Conservation (phyloP, 2,329 filamentous ascomycete species). For the Dactylonectria estremocensis region DNA sequence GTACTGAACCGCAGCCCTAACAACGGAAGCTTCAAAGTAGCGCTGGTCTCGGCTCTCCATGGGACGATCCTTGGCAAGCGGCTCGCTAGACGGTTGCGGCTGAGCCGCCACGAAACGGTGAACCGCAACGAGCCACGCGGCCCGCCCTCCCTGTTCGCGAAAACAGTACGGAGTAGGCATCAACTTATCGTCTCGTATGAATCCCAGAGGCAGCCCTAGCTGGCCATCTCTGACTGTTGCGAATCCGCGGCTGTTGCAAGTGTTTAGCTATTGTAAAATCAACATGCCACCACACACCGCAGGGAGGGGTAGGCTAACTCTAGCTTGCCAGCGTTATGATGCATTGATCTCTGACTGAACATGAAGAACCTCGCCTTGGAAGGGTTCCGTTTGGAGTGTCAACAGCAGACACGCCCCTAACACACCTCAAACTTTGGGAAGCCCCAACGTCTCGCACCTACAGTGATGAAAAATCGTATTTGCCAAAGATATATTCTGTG, state of each 20-base stretch:
- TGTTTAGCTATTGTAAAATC: no score
- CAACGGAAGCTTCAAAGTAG: background rate
- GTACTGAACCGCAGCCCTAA: no score
- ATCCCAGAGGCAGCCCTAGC: background rate
- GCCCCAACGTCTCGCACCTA: background rate
- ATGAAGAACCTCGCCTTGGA: background rate
- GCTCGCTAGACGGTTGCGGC: background rate
- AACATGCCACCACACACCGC: no score
- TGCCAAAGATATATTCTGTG: background rate
- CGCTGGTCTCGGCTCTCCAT: background rate
- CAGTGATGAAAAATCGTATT: background rate
- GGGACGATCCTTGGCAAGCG: background rate
- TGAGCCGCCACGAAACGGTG: background rate
- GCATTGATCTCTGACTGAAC: background rate
- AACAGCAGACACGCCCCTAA: background rate
- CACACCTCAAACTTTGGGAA: background rate
- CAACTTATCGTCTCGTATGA: background rate
- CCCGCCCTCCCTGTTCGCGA: background rate
- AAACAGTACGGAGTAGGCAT: background rate
- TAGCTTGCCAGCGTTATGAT: no score
- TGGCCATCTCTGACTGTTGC: background rate
- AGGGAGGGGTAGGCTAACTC: no score
- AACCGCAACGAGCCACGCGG: background rate
- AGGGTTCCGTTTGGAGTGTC: background rate
- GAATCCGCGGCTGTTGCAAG: background rate